Evolutionary conservation across 768 basidiomycete species (phyloP), one percentile per base, ranked within the genome.

Genomic region (Chlorophyllum brunneum): DNA sequence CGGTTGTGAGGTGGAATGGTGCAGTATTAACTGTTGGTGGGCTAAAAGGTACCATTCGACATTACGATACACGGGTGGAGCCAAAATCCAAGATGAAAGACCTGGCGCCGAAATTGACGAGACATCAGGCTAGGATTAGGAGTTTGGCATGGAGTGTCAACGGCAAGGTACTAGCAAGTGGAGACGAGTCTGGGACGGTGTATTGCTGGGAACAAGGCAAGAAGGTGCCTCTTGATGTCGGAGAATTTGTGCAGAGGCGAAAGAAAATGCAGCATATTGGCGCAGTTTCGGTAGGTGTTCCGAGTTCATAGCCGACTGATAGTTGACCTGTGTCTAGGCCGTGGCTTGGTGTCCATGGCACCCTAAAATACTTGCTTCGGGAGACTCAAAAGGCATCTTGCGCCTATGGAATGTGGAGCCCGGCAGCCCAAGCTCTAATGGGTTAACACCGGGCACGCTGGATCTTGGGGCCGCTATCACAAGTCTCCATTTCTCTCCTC

Each of bases 261-360:
- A 87, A 76, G 60, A 90, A 90, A 65, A 82, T 86, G 46, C 83
- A 86, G 59, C 89, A 92, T 61, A 69, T 68, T 1, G 83, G 79
- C 11, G 75, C 40, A 5, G 54, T 59, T 23, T 59, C 56, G 33
- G 58, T 59, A 39, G 31, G 50, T 38, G 7, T 39, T 9, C 10
- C 31, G 11, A 20, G 26, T n/a, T 33, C 43, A 23, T 39, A 16
- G 16, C 36, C 16, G 23, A 50, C 50, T 8, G 50, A 49, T 22
- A 22, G 38, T 37, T 48, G 39, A 52, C 10, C 22, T 47, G 9
- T 20, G 27, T 51, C 11, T 57, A 90, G 89, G 90, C 92, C 0
- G 69, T 95, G 47, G 85, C 90, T 1, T 95, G 93, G 85, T 92
- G 86, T 56, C 89, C 93, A 0, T 95, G 93, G 93, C 83, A 90